Conservation (phyloP, 2,329 filamentous ascomycete genomes). For the Talaromyces verruculosus region DNA sequence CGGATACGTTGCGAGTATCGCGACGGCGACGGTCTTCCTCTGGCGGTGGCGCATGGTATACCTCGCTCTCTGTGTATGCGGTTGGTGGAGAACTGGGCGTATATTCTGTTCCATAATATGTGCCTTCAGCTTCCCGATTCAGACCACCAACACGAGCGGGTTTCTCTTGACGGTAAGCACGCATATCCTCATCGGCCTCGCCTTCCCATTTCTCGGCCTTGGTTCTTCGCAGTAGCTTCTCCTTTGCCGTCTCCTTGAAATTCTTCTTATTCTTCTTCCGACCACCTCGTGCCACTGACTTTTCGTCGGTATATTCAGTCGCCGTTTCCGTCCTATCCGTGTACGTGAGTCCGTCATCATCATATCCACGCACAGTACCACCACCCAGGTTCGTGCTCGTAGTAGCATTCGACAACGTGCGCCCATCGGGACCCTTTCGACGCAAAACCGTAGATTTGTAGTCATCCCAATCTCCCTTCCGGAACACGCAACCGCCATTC, state of each 20-base stretch:
- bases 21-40: conserved; percentile 24
- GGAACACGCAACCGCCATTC: conserved; percentile 90
- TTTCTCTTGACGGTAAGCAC: conserved; percentile 82
- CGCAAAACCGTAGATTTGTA: conserved; percentile 94
- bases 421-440: conserved; percentile 85
- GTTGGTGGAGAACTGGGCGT: conserved; percentile 64
- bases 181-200: conserved; percentile 66
- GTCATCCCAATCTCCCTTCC: conserved; percentile 89
- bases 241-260: conserved; percentile 39
- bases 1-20: conserved; percentile 32
- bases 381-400: conserved; percentile 82
- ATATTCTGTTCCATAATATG: conserved; percentile 75
- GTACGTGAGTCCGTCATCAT: conserved; percentile 61
- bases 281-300: conserved; percentile 17
- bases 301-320: conserved; percentile 42
- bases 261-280: conserved; percentile 33
- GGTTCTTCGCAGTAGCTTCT: conserved; percentile 39
- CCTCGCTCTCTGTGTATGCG: conserved; percentile 44
- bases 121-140: conserved; percentile 78
- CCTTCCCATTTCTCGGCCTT: conserved; percentile 58
- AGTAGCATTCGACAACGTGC: conserved; percentile 78
- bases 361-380: conserved; percentile 71
- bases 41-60: conserved; percentile 27
- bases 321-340: conserved; percentile 42
- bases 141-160: conserved; percentile 83